Evolutionary conservation across 2,329 filamentous ascomycete species (phyloP).

Genomic region (Sporothrix globosa): DNA sequence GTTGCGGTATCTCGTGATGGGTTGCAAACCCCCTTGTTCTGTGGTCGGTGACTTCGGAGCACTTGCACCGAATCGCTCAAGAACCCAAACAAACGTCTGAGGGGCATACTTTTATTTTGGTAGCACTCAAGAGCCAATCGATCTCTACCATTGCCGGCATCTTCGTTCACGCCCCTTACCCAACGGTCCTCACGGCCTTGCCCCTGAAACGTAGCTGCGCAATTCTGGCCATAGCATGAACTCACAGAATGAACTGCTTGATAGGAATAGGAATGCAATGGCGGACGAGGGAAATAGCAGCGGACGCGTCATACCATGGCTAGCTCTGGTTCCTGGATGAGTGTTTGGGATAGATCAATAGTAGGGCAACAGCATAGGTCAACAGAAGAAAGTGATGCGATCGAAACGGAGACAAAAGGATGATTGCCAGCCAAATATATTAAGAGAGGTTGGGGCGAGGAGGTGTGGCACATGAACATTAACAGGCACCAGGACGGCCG

Average conservation of each 20-base stretch:
- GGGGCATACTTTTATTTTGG: not conserved
- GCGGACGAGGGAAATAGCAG: not conserved
- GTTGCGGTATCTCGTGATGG: not conserved
- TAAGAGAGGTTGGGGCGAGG: not conserved
- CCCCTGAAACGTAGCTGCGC: constrained; percentile 3
- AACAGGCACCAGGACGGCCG: not conserved
- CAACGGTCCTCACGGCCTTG: not conserved
- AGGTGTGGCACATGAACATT: not conserved
- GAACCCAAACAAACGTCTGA: not conserved
- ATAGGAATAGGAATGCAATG: not conserved
- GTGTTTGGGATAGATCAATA: constrained; percentile 20
- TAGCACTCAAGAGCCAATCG: constrained; percentile 4
- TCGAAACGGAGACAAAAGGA: not conserved
- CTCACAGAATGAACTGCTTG: not conserved
- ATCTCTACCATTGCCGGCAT: not conserved
- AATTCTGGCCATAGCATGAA: not conserved
- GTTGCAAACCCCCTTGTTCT: not conserved
- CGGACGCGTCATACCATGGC: not conserved
- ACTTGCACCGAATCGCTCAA: not conserved
- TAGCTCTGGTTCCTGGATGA: constrained; percentile 5
- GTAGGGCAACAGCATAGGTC: not conserved
- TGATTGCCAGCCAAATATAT: not conserved
- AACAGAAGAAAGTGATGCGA: not conserved
- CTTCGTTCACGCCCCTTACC: not conserved
- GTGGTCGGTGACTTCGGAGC: not conserved